Evolutionary conservation across 2,329 filamentous ascomycete species (phyloP).

Genomic region (Penicillium palitans): DNA sequence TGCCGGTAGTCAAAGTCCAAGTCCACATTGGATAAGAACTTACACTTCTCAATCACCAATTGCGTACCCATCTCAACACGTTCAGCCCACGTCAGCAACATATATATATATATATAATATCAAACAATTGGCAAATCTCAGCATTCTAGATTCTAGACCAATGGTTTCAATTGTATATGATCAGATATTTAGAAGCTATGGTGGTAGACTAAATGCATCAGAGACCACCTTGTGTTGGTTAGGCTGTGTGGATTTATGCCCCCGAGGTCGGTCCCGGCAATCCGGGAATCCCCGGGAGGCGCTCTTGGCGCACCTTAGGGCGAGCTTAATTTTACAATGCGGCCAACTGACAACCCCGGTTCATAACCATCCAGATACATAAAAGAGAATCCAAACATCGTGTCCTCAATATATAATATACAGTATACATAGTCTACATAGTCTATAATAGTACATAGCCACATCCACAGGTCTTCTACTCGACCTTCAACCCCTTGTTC

Average conservation of each 20-base stretch:
- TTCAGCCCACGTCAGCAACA: too few species aligned
- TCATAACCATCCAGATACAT: background rate
- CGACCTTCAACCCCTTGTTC: constrained; percentile 17
- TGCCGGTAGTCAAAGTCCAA: too few species aligned
- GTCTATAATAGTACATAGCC: constrained; percentile 4
- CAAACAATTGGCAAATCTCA: too few species aligned
- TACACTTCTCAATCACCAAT: too few species aligned
- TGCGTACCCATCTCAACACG: too few species aligned
- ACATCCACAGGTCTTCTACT: background rate
- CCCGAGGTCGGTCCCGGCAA: too few species aligned
- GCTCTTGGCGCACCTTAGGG: background rate
- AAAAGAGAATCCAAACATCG: background rate
- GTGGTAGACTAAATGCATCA: background rate
- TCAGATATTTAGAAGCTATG: background rate
- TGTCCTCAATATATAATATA: background rate
- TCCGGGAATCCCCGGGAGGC: background rate
- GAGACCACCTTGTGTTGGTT: background rate
- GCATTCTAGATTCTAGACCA: background rate
- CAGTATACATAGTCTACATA: constrained; percentile 1
- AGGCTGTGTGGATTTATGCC: background rate
- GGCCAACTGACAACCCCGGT: too few species aligned
- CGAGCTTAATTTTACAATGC: background rate
- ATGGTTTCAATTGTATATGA: background rate
- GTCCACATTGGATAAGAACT: too few species aligned
- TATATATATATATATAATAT: too few species aligned